Base-by-base conservation (phyloP, 139 green algal species). In the Deuterostichococcus epilithicus region DNA sequence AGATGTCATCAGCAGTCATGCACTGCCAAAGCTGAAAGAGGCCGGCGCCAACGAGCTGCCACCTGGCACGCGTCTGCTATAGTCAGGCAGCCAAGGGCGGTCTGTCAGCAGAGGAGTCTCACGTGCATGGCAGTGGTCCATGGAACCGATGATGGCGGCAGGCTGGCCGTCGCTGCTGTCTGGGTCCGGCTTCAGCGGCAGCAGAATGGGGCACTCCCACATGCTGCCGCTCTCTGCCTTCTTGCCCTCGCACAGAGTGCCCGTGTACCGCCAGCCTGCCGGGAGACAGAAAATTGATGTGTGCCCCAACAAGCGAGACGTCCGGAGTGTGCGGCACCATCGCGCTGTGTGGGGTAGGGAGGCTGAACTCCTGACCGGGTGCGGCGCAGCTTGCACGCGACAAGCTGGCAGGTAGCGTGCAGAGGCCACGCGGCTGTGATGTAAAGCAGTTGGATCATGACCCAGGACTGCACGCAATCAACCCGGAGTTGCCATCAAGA, bases 141-240 rank as follows among this genome's bases (percentile, higher is more conserved):
- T 52, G 42, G 42, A 52, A 13, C 42, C 42, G 13, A 52, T 13
- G 42, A 34, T 67, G 59, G 59, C 59, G 26, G 4, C 23, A 10
- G 23, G 59, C 25, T n/a, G 25, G 25, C 26, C 59, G 5, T 67
- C 59, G 26, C 23, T 34, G 59, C 59, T 67, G 13, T n/a, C 59
- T 34, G 59, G 59, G 25, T n/a, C 22, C 66, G 76, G 79, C 26
- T 44, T 66, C 20, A 86, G 82, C 75, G 82, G 10, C 32, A 38
- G 66, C 38, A 88, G 52, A 32, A 90, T 67, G 0, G 86, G 86
- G 65, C 84, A 89, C 72, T 91, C 86, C 86, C 86, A 91, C 71
- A 91, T 78, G 8, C 80, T 73, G 23, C 86, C 86, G 4, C 13
- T 65, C 1, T 28, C 45, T 38, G 39, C 32, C 1, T 73, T 73